phyloP scores from a whole-genome alignment of 1,139 yeast genomes.

The Geotrichum histeridarum region DNA sequence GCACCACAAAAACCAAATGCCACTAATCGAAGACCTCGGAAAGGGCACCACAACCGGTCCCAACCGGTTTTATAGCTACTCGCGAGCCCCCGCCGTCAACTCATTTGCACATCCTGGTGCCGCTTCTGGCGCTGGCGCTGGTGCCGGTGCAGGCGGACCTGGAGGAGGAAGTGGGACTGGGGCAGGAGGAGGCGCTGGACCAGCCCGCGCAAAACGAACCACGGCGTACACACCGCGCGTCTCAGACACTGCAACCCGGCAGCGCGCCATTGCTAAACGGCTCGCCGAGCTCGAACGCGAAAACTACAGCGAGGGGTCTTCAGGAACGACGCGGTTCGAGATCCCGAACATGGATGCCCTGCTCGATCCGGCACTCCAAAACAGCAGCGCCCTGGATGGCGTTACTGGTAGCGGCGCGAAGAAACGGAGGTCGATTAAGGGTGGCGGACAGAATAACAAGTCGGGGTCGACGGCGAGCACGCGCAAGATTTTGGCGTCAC shows the following conservation, averaged over 20 bases:
- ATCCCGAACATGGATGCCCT: conserved; percentile 35
- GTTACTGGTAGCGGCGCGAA: conserved; percentile 33
- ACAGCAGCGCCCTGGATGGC: conserved; percentile 16
- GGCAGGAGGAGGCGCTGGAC: conserved; percentile 15
- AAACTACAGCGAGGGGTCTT: conserved; percentile 37
- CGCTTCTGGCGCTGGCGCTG: background rate
- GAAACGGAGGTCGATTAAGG: conserved; percentile 5
- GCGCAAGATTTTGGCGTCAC: conserved; percentile 39
- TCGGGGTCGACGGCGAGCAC: conserved; percentile 22
- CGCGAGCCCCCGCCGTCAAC: background rate
- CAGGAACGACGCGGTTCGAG: conserved; percentile 36
- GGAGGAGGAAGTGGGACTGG: background rate
- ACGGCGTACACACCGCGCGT: conserved; percentile 1
- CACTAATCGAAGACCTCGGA: conserved; percentile 20
- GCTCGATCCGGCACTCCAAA: conserved; percentile 20
- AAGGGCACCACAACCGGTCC: conserved; percentile 10
- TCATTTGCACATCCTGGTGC: background rate
- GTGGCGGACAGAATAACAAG: background rate
- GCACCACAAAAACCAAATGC: conserved; percentile 6
- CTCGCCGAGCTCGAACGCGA: conserved; percentile 41
- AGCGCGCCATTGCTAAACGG: conserved; percentile 33
- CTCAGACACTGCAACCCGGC: conserved; percentile 25
- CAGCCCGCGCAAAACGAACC: conserved; percentile 1
- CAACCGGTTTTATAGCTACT: conserved; percentile 15
- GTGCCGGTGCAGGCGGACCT: background rate